phyloP scores from a whole-genome alignment of 2,329 filamentous ascomycete species.

The Podosphaera aphanis region DNA sequence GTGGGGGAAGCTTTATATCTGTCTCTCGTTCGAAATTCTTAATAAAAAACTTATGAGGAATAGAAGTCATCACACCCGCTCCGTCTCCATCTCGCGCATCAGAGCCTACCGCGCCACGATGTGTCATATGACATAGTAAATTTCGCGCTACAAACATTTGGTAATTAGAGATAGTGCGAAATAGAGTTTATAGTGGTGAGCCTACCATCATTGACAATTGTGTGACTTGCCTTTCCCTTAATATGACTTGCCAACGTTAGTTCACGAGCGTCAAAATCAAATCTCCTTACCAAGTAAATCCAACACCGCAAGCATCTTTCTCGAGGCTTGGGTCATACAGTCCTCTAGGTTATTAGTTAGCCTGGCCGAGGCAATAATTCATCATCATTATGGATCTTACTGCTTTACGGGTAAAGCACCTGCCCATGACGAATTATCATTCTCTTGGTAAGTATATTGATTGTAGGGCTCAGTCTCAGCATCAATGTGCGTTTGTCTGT shows the following conservation, averaged over 20 bases:
- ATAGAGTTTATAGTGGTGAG: slow-evolving; percentile 3
- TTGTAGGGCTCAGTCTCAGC: slow-evolving; percentile 35
- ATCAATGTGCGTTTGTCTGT: slow-evolving; percentile 38
- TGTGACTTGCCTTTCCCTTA: slow-evolving; percentile 91
- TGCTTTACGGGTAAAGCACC: slow-evolving; percentile 91
- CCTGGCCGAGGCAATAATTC: neutral
- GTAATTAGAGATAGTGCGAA: neutral
- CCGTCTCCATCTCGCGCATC: slow-evolving; percentile 96
- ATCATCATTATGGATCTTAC: too few relatives aligned
- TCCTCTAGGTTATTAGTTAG: slow-evolving; percentile 26
- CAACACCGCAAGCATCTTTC: slow-evolving; percentile 98
- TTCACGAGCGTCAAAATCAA: slow-evolving; percentile 1
- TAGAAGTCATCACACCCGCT: slow-evolving; percentile 97
- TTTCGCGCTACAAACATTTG: slow-evolving; percentile 41
- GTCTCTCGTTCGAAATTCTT: slow-evolving; percentile 94
- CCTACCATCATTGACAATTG: slow-evolving; percentile 90
- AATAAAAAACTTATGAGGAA: slow-evolving; percentile 93
- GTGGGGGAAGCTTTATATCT: slow-evolving; percentile 62
- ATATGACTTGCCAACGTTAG: slow-evolving; percentile 45
- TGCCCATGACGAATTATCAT: slow-evolving; percentile 75
- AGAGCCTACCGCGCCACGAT: slow-evolving; percentile 91
- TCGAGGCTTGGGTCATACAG: slow-evolving; percentile 89
- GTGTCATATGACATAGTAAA: slow-evolving; percentile 98
- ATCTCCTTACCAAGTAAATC: slow-evolving; percentile 70
- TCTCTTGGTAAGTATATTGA: slow-evolving; percentile 67